Evolutionary conservation across 768 basidiomycete species (phyloP).

Genomic region (Pleurotus sapidus): DNA sequence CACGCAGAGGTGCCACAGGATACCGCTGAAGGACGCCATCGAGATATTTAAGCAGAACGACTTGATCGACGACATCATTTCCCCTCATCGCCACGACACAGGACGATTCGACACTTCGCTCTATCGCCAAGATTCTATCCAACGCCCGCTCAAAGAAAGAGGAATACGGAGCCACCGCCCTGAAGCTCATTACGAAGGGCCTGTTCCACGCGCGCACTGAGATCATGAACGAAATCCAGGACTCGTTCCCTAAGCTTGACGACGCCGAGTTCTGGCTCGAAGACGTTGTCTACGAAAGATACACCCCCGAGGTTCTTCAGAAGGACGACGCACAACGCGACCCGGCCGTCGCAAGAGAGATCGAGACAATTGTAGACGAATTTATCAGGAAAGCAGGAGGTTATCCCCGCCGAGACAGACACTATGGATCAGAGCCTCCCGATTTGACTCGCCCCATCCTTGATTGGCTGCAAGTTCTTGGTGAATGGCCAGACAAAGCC

Average conservation of each 20-base stretch:
- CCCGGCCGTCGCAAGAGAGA: too few relatives aligned
- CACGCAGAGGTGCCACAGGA: not conserved
- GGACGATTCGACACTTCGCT: not conserved
- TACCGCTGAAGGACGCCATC: not conserved
- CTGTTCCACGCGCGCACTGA: not conserved
- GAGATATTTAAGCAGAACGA: not conserved
- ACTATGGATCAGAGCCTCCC: not conserved
- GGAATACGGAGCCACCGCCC: not conserved
- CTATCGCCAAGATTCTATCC: not conserved
- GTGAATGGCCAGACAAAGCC: not conserved
- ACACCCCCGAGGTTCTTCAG: not conserved
- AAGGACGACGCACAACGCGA: not conserved
- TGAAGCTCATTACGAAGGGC: not conserved
- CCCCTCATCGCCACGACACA: not conserved
- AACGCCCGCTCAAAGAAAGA: too few relatives aligned
- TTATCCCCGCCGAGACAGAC: too few relatives aligned
- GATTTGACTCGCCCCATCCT: not conserved
- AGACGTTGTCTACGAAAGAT: not conserved
- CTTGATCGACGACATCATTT: not conserved
- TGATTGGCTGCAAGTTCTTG: not conserved
- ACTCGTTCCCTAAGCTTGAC: not conserved
- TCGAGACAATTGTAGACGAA: too few relatives aligned
- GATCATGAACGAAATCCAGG: not conserved
- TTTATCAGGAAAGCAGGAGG: too few relatives aligned
- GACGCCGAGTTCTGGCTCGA: not conserved